These are phyloP conservation scores for Phaeosphaeria sp. DNA, from an alignment of 2,329 filamentous ascomycete genomes.

Conservation along the genomic window DNA sequence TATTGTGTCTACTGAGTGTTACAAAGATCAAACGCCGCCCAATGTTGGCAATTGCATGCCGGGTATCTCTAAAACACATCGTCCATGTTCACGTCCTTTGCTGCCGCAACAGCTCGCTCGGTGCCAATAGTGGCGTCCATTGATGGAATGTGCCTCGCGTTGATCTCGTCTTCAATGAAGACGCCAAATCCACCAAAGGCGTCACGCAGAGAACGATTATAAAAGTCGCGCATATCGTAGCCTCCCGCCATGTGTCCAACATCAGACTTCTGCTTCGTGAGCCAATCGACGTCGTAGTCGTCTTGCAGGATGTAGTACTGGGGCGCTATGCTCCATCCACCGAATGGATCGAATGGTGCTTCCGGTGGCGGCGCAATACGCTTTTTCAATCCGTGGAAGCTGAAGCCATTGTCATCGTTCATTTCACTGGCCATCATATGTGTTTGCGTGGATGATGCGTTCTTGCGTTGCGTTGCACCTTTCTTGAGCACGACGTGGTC, in stretches of 20 bases:
- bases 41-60: slow-evolving; percentile 30
- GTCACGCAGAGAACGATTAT: slow-evolving; percentile 80
- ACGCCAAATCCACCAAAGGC: slow-evolving; percentile 89
- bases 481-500: slow-evolving; percentile 63
- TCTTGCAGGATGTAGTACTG: slow-evolving; percentile 74
- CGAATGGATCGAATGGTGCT: slow-evolving; percentile 87
- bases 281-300: slow-evolving; percentile 76
- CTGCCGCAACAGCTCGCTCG: slow-evolving; percentile 58
- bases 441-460: slow-evolving; percentile 28
- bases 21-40: slow-evolving; percentile 26
- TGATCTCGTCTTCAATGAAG: slow-evolving; percentile 78
- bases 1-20: background rate
- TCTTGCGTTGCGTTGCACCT: slow-evolving; percentile 66
- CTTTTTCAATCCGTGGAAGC: slow-evolving; percentile 82
- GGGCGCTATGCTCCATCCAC: slow-evolving; percentile 69
- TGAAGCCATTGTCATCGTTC: slow-evolving; percentile 47
- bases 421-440: slow-evolving; percentile 27
- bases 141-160: slow-evolving; percentile 48
- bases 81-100: slow-evolving; percentile 60
- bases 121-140: slow-evolving; percentile 42
- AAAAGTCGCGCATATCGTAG: slow-evolving; percentile 83
- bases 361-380: slow-evolving; percentile 67
- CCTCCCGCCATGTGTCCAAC: slow-evolving; percentile 75
- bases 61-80: slow-evolving; percentile 52
- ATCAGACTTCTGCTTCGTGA: slow-evolving; percentile 71